A percentile compares a stretch with the other conserved stretches of the same genome.
These are phyloP conservation scores for Curvularia sp. DNA, from an alignment of 2,329 filamentous ascomycete species.

Conservation along the genomic window DNA sequence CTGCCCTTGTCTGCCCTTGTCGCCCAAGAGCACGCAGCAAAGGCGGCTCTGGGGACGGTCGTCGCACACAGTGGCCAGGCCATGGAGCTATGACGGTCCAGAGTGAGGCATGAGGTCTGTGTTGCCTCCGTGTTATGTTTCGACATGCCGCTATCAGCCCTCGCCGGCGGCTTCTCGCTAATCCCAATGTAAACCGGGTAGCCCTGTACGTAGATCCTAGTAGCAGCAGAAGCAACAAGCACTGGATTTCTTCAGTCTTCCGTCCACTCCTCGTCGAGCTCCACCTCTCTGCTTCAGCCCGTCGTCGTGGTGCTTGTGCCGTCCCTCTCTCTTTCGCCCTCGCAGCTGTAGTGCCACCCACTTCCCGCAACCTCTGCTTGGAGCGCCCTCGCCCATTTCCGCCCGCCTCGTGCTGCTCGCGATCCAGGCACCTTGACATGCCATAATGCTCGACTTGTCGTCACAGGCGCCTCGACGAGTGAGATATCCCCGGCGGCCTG, in stretches of 20 bases:
- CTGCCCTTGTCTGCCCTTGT: neutral
- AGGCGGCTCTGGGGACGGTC: slow-evolving; percentile 5
- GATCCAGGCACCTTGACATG: slow-evolving; percentile 40
- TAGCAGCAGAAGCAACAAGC: slow-evolving; percentile 42
- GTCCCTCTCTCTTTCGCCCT: slow-evolving; percentile 28
- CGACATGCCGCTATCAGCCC: slow-evolving; percentile 44
- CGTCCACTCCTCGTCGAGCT: slow-evolving; percentile 42
- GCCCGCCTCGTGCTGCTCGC: slow-evolving; percentile 32
- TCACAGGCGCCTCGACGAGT: slow-evolving; percentile 49
- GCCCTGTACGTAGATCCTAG: slow-evolving; percentile 44
- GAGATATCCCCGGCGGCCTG: slow-evolving; percentile 48
- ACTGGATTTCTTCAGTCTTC: slow-evolving; percentile 44
- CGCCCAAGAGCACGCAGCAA: neutral
- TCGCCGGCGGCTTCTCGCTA: slow-evolving; percentile 46
- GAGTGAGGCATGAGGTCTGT: slow-evolving; percentile 39
- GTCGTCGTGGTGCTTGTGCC: slow-evolving; percentile 37
- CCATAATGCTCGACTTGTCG: slow-evolving; percentile 52
- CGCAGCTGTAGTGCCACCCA: slow-evolving; percentile 31
- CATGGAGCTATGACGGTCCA: slow-evolving; percentile 30
- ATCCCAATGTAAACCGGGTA: slow-evolving; percentile 37
- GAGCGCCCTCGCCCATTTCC: slow-evolving; percentile 29
- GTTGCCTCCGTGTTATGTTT: slow-evolving; percentile 42
- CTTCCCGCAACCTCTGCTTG: slow-evolving; percentile 28
- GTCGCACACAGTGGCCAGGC: slow-evolving; percentile 6
- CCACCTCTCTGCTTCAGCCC: slow-evolving; percentile 40